phyloP scores from a whole-genome alignment of 345 rosid species.

The Brassica carinata region DNA sequence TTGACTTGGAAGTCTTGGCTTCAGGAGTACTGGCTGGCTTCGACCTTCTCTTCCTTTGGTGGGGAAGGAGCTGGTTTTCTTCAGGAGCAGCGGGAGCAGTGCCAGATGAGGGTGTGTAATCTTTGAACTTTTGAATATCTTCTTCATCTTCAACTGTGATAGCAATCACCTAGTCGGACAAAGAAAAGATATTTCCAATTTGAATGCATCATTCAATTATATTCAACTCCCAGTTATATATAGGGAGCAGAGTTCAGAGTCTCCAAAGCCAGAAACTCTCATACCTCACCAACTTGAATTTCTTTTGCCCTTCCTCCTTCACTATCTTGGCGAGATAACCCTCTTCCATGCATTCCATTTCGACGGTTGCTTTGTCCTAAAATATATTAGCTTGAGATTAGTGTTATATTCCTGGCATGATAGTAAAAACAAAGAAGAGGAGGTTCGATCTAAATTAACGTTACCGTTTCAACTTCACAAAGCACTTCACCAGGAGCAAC shows the following conservation, averaged over 20 bases:
- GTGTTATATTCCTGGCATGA: slow-evolving; percentile 3
- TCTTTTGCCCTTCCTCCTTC: slow-evolving; percentile 87
- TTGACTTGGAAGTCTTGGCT: slow-evolving; percentile 58
- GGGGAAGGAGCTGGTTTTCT: slow-evolving; percentile 55
- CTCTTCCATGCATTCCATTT: slow-evolving; percentile 99
- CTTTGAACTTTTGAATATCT: slow-evolving; percentile 81
- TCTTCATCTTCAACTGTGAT: slow-evolving; percentile 91
- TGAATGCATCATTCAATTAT: slow-evolving; percentile 12
- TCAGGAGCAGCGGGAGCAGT: slow-evolving; percentile 47
- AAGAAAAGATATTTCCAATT: not conserved
- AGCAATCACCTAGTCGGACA: slow-evolving; percentile 63
- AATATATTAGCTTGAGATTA: slow-evolving; percentile 24
- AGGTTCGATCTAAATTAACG: slow-evolving; percentile 17
- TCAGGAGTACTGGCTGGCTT: slow-evolving; percentile 63
- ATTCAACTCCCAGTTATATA: slow-evolving; percentile 1
- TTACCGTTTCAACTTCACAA: slow-evolving; percentile 98
- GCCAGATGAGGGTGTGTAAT: slow-evolving; percentile 67
- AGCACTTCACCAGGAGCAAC: slow-evolving; percentile 89
- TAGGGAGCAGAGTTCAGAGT: too few relatives aligned
- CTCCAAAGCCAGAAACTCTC: slow-evolving; percentile 9
- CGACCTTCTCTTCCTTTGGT: slow-evolving; percentile 60
- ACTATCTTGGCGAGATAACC: slow-evolving; percentile 94
- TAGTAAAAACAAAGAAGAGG: not conserved
- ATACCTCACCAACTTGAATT: slow-evolving; percentile 96
- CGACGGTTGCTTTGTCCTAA: slow-evolving; percentile 95